Evolutionary conservation across 2,329 filamentous ascomycete species (phyloP).

Genomic region (Alternaria burnsii): DNA sequence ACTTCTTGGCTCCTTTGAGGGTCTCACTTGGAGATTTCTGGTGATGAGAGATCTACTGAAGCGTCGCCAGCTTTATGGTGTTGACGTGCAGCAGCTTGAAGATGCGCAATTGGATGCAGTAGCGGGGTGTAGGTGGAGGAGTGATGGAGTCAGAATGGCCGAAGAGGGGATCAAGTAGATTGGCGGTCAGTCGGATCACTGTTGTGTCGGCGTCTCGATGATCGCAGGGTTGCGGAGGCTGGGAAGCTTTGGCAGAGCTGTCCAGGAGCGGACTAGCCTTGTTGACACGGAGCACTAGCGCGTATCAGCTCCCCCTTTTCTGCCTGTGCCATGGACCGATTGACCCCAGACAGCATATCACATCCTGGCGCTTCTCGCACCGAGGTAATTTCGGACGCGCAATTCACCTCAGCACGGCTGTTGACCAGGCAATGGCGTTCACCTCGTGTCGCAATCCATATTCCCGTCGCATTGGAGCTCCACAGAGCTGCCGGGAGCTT

Average conservation of each 20-base stretch:
- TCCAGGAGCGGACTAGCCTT: conserved; percentile 31
- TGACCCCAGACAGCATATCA: conserved; percentile 11
- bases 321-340: conserved; percentile 9
- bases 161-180: conserved; percentile 48
- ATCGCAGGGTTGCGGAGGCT: conserved; percentile 28
- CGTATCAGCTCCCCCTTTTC: conserved; percentile 37
- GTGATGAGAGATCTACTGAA: conserved; percentile 28
- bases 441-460: conserved; percentile 16
- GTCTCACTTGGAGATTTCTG: conserved; percentile 38
- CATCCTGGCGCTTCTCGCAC: conserved; percentile 21
- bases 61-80: conserved; percentile 44
- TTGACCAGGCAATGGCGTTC: conserved; percentile 35
- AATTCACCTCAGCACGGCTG: conserved; percentile 29
- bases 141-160: conserved; percentile 42
- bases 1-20: conserved; percentile 56
- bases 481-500: conserved; percentile 30
- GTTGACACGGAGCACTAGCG: conserved; percentile 34
- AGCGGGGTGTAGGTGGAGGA: conserved; percentile 49
- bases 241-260: conserved; percentile 34
- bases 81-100: conserved; percentile 40
- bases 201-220: conserved; percentile 39
- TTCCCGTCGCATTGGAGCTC: conserved; percentile 19
- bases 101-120: conserved; percentile 50
- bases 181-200: conserved; percentile 40
- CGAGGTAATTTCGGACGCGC: conserved; percentile 38